Evolutionary conservation across 2,329 filamentous ascomycete genomes (phyloP), one percentile per base, ranked within the genome.

Genomic region (Botrytis galanthina): DNA sequence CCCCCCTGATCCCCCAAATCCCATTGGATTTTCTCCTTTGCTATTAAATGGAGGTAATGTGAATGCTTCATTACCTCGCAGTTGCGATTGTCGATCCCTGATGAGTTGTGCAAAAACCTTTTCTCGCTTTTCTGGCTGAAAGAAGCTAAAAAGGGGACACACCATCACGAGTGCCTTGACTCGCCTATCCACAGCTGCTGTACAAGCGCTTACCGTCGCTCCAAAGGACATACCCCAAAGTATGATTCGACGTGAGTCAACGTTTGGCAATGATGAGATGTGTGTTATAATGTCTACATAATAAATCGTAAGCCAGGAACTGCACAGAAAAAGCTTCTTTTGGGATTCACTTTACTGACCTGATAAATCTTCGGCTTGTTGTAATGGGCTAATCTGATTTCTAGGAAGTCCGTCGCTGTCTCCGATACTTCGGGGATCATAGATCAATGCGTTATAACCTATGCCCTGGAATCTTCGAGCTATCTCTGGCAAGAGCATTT

Each of bases 161-260:
- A 80, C 67, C 10, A 78, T 75, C 18, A 83, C 73, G 6, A 83
- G 81, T 35, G 78, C 79, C 71, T 82, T 83, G 48, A 83, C 81
- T 57, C 83, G 76, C 26, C 78, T 78, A 74, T 85, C 83, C 1
- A 81, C 75, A 12, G 83, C 83, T n/a, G 80, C 83, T 37, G 83
- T 79, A 39, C 75, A 78, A 1, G 84, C 74, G 9, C 82, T 81
- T 74, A 61, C 57, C 3, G 57, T 60, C 4, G 57, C 57, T 60
- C 57, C 57, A 12, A 60, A 35, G 18, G 57, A 60, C 57, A 60
- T 60, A 35, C 57, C 29, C 57, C 57, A 60, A 60, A 60, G 57
- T 35, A 60, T 60, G 32, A 60, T 32, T 20, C 18, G 57, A 35
- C 29, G 18, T 4, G 32, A 60, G 32, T 60, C 57, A 32, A 60